These are phyloP conservation scores for Aspergillus felis DNA, from an alignment of 2,329 filamentous ascomycete species.

Conservation along the genomic window DNA sequence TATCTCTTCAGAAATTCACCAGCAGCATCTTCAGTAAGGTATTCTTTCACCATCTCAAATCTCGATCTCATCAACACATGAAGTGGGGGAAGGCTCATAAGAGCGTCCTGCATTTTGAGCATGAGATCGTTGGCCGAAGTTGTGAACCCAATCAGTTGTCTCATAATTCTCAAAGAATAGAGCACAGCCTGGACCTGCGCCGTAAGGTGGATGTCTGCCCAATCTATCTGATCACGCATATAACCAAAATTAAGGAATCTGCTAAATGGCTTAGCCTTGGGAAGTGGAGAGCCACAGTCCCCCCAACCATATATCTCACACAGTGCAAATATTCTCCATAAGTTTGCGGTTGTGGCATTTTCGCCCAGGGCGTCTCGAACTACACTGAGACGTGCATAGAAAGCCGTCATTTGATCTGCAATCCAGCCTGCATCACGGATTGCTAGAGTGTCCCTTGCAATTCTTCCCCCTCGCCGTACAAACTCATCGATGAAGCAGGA, in stretches of 20 bases:
- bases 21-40: constrained; percentile 2
- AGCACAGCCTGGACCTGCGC: constrained; percentile 58
- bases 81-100: constrained; percentile 27
- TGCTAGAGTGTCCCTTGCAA: constrained; percentile 25
- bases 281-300: constrained; percentile 10
- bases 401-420: constrained; percentile 9
- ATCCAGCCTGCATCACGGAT: constrained; percentile 21
- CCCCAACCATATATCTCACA: constrained; percentile 25
- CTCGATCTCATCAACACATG: constrained; percentile 26
- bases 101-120: constrained; percentile 11
- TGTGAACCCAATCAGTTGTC: constrained; percentile 46
- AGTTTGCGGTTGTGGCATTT: constrained; percentile 9
- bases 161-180: constrained; percentile 60
- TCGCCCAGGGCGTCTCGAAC: constrained; percentile 12
- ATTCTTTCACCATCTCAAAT: constrained; percentile 15
- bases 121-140: constrained; percentile 18
- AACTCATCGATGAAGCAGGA: constrained; percentile 28
- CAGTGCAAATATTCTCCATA: constrained; percentile 36
- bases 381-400: constrained; percentile 22
- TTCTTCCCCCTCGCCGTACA: constrained; percentile 34
- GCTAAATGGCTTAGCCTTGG: constrained; percentile 16
- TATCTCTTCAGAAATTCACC: constrained; percentile 8
- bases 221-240: constrained; percentile 40
- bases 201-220: constrained; percentile 59
- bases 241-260: constrained; percentile 28